Base-by-base conservation (phyloP, 1,284 basidiomycete genomes). In the Mycosarcoma mackinlayi region DNA sequence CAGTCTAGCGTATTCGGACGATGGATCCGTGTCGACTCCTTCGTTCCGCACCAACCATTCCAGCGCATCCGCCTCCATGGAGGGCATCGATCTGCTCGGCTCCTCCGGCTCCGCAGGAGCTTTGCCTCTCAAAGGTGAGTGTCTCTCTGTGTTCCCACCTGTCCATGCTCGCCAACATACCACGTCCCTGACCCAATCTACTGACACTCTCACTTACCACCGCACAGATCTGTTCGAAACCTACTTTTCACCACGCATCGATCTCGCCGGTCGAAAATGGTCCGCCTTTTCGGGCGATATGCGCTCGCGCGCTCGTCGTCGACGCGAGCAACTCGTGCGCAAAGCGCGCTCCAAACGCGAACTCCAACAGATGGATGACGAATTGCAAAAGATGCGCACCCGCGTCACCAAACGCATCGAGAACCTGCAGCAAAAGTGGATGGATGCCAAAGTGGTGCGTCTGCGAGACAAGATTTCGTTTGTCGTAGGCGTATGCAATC, bases 221-320 rank as follows among this genome's bases (percentile, higher is more conserved):
- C n/a, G n/a, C n/a, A n/a, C n/a, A n/a, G 73, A 76, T 28, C 30
- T 78, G 25, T 49, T 92, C 83, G 91, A 93, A 83, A 93, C 92
- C 1, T 93, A 89, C 80, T 92, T 91, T 76, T 92, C 95, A 84
- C 93, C 93, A 3, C 89, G 92, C 69, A 85, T 96, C 65, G 94
- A 96, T 83, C 87, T 96, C 1, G 85, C 94, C 33, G 92, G 95
- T 79, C 89, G 94, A 34, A 89, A 89, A 55, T 87, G 94, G 30
- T 90, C 92, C 83, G 92, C 91, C 57, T 92, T 93, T 73, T 89
- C 91, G 58, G 90, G 92, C 64, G 87, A 88, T 55, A 86, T 95
- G 63, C 92, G 91, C 84, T 85, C 91, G 64, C 87, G 87, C 50
- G 86, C 87, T 3, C 81, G 89, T 16, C 84, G 84, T 37, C 65